phyloP scores from a whole-genome alignment of 2,329 filamentous ascomycete species.

The Aspergillus awamori region DNA sequence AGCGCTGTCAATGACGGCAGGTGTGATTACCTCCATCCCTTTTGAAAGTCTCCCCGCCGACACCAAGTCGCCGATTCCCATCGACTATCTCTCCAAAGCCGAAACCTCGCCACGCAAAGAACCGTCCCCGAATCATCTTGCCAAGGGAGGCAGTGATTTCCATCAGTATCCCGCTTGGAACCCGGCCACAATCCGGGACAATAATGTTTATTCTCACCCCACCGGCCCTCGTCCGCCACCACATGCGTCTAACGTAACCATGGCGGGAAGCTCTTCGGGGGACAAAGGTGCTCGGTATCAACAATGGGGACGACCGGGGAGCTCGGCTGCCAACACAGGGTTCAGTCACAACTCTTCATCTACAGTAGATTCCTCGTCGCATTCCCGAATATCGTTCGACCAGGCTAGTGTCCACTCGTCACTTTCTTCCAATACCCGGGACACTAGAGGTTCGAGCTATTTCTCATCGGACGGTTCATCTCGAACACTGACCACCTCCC shows the following conservation, averaged over 20 bases:
- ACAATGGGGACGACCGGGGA: conserved; percentile 71
- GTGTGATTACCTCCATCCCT: conserved; percentile 83
- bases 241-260: conserved; percentile 58
- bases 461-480: conserved; percentile 58
- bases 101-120: conserved; percentile 67
- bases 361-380: conserved; percentile 54
- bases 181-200: conserved; percentile 52
- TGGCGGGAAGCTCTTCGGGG: conserved; percentile 72
- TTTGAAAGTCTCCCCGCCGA: conserved; percentile 73
- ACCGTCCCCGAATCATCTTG: conserved; percentile 79
- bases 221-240: conserved; percentile 65
- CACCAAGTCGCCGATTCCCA: conserved; percentile 68
- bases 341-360: conserved; percentile 63
- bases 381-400: conserved; percentile 63
- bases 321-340: conserved; percentile 56
- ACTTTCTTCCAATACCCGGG: conserved; percentile 61
- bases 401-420: conserved; percentile 66
- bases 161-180: conserved; percentile 85
- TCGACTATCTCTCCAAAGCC: conserved; percentile 71
- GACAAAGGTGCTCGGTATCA: conserved; percentile 72
- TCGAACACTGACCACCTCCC: conserved; percentile 45
- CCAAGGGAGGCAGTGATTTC: conserved; percentile 75
- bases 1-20: conserved; percentile 73
- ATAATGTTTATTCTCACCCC: conserved; percentile 58
- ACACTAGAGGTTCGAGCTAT: conserved; percentile 58